A percentile compares a stretch with the other conserved stretches of the same genome.
Conservation (phyloP, 345 rosid species). For the Clausena lansium region DNA sequence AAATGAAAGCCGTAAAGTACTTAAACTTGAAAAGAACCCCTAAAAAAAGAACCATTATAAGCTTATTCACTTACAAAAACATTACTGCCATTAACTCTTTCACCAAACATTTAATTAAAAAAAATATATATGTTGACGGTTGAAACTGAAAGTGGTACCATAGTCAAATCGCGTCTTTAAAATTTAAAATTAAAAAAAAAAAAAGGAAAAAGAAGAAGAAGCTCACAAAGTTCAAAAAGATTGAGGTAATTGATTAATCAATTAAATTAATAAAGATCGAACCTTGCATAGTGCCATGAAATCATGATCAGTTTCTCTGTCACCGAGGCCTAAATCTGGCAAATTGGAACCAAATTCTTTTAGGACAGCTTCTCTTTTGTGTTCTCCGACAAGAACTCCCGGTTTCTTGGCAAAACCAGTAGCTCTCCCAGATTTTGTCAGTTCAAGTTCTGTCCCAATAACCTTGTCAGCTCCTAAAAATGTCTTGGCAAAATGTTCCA, state of each 20-base stretch:
- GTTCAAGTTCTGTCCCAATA: conserved; percentile 76
- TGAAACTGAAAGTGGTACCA: neutral
- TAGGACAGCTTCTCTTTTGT: conserved; percentile 58
- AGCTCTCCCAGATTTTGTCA: conserved; percentile 66
- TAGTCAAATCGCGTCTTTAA: neutral
- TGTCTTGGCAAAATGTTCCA: conserved; percentile 72
- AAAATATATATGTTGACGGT: neutral
- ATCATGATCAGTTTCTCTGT: conserved; percentile 64
- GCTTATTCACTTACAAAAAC: neutral
- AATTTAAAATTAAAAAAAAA: too few relatives aligned
- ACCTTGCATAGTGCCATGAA: conserved; percentile 97
- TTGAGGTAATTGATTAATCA: neutral
- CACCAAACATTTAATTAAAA: conserved; percentile 30
- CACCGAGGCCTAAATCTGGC: conserved; percentile 88
- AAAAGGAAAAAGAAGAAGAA: too few relatives aligned
- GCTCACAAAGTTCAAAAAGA: neutral
- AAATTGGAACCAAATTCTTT: conserved; percentile 55
- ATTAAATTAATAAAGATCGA: neutral
- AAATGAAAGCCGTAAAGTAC: neutral
- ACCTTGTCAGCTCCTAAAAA: conserved; percentile 79
- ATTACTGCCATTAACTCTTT: conserved; percentile 19
- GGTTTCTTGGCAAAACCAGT: conserved; percentile 75
- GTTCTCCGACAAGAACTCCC: conserved; percentile 63
- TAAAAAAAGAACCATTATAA: too few relatives aligned
- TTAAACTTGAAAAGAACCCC: neutral